phyloP scores from a whole-genome alignment of 1,139 yeast genomes.

The Debaryomyces robertsiae region DNA sequence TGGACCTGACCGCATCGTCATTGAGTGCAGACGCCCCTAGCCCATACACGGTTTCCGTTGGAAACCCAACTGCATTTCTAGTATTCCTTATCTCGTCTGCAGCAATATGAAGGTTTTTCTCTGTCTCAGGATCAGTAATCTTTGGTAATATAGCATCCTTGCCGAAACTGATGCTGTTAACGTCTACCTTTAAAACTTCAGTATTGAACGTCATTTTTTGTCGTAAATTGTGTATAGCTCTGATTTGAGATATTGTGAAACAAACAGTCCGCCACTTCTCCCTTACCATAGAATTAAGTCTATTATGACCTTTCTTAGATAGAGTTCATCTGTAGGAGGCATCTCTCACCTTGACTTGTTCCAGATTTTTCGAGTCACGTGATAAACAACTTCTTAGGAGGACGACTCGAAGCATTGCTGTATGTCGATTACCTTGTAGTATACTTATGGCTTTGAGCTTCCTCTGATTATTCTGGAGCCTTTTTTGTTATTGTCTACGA shows the following conservation, averaged over 20 bases:
- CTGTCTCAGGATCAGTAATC: constrained; percentile 55
- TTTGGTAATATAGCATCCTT: constrained; percentile 32
- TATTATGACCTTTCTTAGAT: neutral
- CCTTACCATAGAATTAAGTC: neutral
- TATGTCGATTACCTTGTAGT: too few relatives aligned
- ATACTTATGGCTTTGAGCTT: too few relatives aligned
- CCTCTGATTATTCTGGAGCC: too few relatives aligned
- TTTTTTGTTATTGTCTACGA: too few relatives aligned
- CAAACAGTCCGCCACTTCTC: neutral
- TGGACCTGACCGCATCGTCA: constrained; percentile 72
- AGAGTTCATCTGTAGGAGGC: neutral
- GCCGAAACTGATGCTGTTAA: constrained; percentile 30
- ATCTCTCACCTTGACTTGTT: too few relatives aligned
- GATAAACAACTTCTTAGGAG: too few relatives aligned
- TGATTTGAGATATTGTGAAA: neutral
- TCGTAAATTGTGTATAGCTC: neutral
- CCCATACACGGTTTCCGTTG: constrained; percentile 97
- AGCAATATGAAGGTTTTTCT: constrained; percentile 54
- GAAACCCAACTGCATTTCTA: constrained; percentile 78
- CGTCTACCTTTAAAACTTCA: constrained; percentile 34
- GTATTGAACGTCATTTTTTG: constrained; percentile 22
- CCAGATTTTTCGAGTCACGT: too few relatives aligned
- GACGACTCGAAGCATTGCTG: too few relatives aligned
- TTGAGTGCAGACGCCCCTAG: constrained; percentile 84
- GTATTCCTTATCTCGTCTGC: constrained; percentile 55